Evolutionary conservation across 2,329 filamentous ascomycete genomes (phyloP).

Genomic region (Hymenoscyphus occultus): DNA sequence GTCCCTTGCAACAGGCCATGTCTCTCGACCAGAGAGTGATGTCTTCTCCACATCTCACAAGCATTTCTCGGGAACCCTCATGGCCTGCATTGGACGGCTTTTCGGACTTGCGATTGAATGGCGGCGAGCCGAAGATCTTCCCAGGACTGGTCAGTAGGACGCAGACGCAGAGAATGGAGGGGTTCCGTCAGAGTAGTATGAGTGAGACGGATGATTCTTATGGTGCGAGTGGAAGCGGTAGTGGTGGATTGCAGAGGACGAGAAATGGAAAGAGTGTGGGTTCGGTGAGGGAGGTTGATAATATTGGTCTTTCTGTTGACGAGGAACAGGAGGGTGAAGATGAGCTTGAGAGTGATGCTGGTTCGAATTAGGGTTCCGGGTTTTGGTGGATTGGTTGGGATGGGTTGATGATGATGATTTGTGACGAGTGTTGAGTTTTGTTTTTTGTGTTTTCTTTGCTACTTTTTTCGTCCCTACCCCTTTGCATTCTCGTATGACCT

Average conservation of each 20-base stretch:
- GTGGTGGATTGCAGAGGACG: not conserved
- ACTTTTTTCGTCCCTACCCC: no score
- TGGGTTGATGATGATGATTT: not conserved
- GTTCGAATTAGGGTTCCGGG: not conserved
- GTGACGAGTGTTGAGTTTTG: no score
- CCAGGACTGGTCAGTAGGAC: conserved; percentile 61
- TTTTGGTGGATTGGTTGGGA: not conserved
- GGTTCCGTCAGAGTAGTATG: conserved; percentile 26
- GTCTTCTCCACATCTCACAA: conserved; percentile 22
- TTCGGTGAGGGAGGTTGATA: conserved; percentile 3
- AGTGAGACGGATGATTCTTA: conserved; percentile 29
- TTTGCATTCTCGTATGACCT: no score
- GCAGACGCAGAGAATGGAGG: conserved; percentile 29
- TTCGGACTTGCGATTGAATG: conserved; percentile 49
- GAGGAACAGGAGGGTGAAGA: not conserved
- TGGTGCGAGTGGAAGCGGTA: conserved; percentile 15
- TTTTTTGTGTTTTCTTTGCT: no score
- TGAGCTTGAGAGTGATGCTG: conserved; percentile 10
- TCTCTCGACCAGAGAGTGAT: not conserved
- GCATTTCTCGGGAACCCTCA: conserved; percentile 23
- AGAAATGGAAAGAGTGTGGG: not conserved
- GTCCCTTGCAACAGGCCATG: conserved; percentile 8
- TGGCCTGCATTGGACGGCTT: conserved; percentile 39
- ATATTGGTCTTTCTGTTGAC: not conserved
- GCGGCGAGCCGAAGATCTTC: conserved; percentile 66